Evolutionary conservation across 164 flowering plant genomes (phyloP), one percentile per base, ranked within the genome.

Genomic region (Magnolia officinalis): DNA sequence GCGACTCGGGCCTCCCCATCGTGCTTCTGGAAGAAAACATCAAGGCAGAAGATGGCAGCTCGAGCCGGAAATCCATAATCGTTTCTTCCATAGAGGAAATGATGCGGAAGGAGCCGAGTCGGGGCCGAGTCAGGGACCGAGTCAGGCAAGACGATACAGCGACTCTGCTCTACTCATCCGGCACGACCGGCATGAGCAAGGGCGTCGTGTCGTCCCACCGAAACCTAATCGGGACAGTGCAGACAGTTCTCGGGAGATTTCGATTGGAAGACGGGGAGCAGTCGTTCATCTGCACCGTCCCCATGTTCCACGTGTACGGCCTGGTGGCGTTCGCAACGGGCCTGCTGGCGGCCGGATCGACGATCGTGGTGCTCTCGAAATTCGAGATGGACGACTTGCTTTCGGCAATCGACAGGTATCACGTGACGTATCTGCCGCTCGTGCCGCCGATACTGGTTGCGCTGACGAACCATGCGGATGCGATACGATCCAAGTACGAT

Each of bases 281-380:
- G 24, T 83, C 78, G 0, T 88, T 89, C 83, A 74, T 95, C 69
- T 91, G 97, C 78, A 91, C 94, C 1, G 92, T 95, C 2, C 98
- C 98, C 0, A 93, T 95, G 98, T 95, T 93, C 71, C 98, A 95
- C 84, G 87, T 95, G 78, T 95, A 92, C 88, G 98, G 98, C 49
- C 67, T 93, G n/a, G 91, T 80, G 0, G 88, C 82, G 31, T 89
- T 91, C 71, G 90, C 87, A 6, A 78, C 84, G 23, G 90, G 90
- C 2, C 70, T 87, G 14, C 83, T 89, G 64, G 88, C 90, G 8
- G 74, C 85, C 1, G 95, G 91, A 19, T 82, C 89, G 13, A 86
- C 92, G 13, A 51, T 91, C 24, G 81, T 91, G 29, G 85, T 89
- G 6, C 87, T 91, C 20, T 81, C 90, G 1, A 86, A 80, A 73